A percentile compares a stretch with the other conserved stretches of the same genome.
phyloP scores from a whole-genome alignment of 768 basidiomycete genomes.

The Kwoniella sp. region DNA sequence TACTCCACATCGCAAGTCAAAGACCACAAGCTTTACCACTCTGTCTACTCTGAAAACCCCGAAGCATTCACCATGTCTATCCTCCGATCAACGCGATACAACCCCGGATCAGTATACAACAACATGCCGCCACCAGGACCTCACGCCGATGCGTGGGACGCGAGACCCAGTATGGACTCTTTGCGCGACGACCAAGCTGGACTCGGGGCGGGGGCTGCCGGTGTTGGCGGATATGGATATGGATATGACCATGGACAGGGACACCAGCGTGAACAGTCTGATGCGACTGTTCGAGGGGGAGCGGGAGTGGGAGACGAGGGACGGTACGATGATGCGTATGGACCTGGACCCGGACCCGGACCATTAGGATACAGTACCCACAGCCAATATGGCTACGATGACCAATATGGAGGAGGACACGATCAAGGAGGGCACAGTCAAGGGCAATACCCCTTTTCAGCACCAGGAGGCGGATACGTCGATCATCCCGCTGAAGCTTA shows the following conservation, averaged over 20 bases:
- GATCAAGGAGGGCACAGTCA: not conserved
- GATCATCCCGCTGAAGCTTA: conserved; percentile 33
- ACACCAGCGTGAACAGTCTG: conserved; percentile 17
- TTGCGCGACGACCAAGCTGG: conserved; percentile 28
- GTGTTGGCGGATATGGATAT: conserved; percentile 14
- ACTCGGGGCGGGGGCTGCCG: no score
- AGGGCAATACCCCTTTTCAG: conserved; percentile 25
- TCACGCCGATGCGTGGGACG: conserved; percentile 51
- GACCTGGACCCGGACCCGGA: conserved; percentile 12
- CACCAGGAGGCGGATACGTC: conserved; percentile 34
- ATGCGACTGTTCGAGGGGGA: conserved; percentile 13
- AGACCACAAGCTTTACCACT: conserved; percentile 80
- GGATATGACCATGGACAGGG: conserved; percentile 10
- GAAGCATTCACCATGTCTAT: conserved; percentile 56
- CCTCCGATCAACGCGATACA: conserved; percentile 43
- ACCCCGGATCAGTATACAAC: conserved; percentile 44
- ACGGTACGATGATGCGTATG: conserved; percentile 33
- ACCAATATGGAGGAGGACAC: conserved; percentile 9
- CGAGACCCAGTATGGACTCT: conserved; percentile 45
- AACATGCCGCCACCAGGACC: conserved; percentile 25
- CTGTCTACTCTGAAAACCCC: conserved; percentile 63
- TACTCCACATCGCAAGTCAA: conserved; percentile 73
- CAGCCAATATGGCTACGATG: conserved; percentile 17
- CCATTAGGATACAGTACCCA: conserved; percentile 6
- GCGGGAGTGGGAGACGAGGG: conserved; percentile 26